phyloP scores from a whole-genome alignment of 371 early-diverging fungal genomes.

The Lichtheimia ornata region DNA sequence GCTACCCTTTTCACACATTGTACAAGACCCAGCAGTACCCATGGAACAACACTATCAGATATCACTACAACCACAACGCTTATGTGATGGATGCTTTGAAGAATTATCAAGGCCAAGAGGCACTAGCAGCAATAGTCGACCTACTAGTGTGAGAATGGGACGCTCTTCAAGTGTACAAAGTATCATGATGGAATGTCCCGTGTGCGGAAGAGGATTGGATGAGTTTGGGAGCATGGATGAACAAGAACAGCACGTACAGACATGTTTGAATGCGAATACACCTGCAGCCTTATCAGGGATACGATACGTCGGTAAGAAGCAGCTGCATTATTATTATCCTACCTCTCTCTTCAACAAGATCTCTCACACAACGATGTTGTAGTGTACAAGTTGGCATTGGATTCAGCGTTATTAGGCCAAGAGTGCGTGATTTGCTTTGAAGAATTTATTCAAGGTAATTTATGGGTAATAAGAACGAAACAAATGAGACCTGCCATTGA shows the following conservation, averaged over 20 bases:
- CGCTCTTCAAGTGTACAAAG: conserved; percentile 50
- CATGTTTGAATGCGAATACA: conserved; percentile 56
- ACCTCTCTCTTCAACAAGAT: neutral
- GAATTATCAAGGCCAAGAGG: conserved; percentile 14
- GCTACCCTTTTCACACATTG: conserved; percentile 48
- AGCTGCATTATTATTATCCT: neutral
- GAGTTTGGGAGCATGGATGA: conserved; percentile 30
- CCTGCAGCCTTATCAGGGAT: conserved; percentile 49
- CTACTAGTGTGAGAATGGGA: conserved; percentile 24
- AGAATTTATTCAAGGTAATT: conserved; percentile 65
- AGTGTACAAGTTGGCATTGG: conserved; percentile 52
- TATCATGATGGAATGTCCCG: conserved; percentile 76
- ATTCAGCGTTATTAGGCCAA: conserved; percentile 60
- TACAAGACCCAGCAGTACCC: conserved; percentile 48
- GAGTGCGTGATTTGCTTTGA: conserved; percentile 88
- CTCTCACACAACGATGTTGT: no score
- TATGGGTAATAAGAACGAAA: neutral
- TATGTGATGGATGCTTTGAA: conserved; percentile 54
- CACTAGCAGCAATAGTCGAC: conserved; percentile 1
- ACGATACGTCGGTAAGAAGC: conserved; percentile 61
- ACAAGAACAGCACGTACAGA: conserved; percentile 74
- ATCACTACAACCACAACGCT: conserved; percentile 51
- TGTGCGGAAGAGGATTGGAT: conserved; percentile 54
- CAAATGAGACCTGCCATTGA: neutral
- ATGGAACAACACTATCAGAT: conserved; percentile 29